Base-by-base conservation (phyloP, 192 early-diverging fungal species). In the Entomortierella lignicola region DNA sequence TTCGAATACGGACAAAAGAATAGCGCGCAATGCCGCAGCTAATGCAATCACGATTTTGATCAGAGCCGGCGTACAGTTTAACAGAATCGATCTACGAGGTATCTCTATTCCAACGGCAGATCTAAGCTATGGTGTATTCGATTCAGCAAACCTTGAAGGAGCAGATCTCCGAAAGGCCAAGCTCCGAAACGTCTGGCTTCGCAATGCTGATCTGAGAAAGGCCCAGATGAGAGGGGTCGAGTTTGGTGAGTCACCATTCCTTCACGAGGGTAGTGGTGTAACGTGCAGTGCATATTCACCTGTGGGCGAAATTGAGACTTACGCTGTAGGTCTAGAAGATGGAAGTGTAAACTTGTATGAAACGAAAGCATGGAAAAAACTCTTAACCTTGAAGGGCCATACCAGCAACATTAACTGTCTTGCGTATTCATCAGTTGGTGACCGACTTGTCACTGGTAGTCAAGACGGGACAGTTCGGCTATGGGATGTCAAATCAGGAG, bases 1-100 rank as follows among this genome's bases (percentile, higher is more conserved):
- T n/a, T n/a, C n/a, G n/a, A n/a, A n/a, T n/a, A n/a, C n/a, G n/a
- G 34, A 37, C 34, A 25, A 68, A 39, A 68, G 58, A 42, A 34
- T 10, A 15, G 44, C 42, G 44, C 55, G 66, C 20, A 58, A 17
- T 31, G 66, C 66, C 30, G 66, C 66, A 10, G 66, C 66, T 8
- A 68, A 68, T 25, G 66, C 66, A 18, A 68, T 68, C 32, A 68
- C 66, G 44, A 59, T 68, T n/a, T 50, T 68, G 55, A 23, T 68
- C 20, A 32, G 47, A 58, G 66, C 55, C 11, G 55, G 55, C 37
- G n/a, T 65, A 1, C 17, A 21, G 4, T 65, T 65, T 34, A 25
- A 15, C 8, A 23, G 23, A 0, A n/a, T 8, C 12, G 63, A 65
- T 41, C 26, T 65, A 0, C 1, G 26, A 27, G 52, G 52, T 34